phyloP scores from a whole-genome alignment of 768 basidiomycete species.

The Steccherinum ochraceum region DNA sequence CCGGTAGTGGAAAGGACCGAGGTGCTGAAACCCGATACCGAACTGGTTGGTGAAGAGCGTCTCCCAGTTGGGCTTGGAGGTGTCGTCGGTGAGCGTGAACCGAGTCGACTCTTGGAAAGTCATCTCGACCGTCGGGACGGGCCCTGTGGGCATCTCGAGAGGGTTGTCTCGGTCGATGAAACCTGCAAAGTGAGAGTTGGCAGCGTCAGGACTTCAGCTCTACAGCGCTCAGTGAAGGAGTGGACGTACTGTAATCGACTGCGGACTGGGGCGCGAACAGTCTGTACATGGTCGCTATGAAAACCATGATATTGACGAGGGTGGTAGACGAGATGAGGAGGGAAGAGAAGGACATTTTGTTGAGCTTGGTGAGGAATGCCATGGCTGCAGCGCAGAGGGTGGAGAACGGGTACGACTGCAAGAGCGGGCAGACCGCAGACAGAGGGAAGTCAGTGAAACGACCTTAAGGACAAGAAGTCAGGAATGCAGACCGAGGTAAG shows the following conservation, averaged over 20 bases:
- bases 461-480: not conserved
- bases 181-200: not conserved
- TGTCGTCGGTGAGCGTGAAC: conserved; percentile 2
- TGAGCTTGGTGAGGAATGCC: not conserved
- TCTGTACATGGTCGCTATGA: not conserved
- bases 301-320: not conserved
- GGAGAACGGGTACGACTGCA: not conserved
- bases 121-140: conserved; percentile 2
- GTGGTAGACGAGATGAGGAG: not conserved
- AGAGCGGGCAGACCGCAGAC: not conserved
- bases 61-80: not conserved
- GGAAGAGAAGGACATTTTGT: not conserved
- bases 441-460: not conserved
- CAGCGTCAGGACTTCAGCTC: not conserved
- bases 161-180: not conserved
- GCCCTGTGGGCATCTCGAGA: not conserved
- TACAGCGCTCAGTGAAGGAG: not conserved
- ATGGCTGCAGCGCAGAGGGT: not conserved
- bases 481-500: not conserved
- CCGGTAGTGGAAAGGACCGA: not conserved
- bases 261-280: not conserved
- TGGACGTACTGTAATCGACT: not conserved
- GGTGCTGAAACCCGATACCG: not conserved
- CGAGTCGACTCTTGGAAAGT: conserved; percentile 7
- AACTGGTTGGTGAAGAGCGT: conserved; percentile 1